These are phyloP conservation scores for Fusarium subtropicale DNA, from an alignment of 2,329 filamentous ascomycete species.

Conservation along the genomic window DNA sequence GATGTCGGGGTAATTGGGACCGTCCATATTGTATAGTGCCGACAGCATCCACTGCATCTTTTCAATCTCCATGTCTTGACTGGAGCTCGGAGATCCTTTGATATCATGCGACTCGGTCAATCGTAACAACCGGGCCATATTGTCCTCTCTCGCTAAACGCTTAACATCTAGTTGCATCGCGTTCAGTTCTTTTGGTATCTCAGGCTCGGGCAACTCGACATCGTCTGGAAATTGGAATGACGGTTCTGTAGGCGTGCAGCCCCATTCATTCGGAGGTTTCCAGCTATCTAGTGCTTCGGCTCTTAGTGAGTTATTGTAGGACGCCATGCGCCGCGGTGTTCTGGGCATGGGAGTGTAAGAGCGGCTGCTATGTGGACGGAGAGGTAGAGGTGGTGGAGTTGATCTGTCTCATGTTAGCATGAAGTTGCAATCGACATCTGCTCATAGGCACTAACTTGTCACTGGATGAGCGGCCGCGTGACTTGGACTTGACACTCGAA, in stretches of 20 bases:
- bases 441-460: not conserved
- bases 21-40: slow-evolving; percentile 61
- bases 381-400: slow-evolving; percentile 2
- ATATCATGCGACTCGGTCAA: slow-evolving; percentile 4
- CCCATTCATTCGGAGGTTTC: slow-evolving; percentile 29
- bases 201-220: not conserved
- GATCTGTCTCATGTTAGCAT: slow-evolving; percentile 9
- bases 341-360: slow-evolving; percentile 1
- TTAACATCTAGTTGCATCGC: slow-evolving; percentile 21
- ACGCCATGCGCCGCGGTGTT: slow-evolving; percentile 20
- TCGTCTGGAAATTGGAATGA: not conserved
- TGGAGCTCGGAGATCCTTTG: not conserved
- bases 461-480: slow-evolving; percentile 3
- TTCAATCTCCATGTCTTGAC: slow-evolving; percentile 58
- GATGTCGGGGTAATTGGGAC: not conserved
- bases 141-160: slow-evolving; percentile 14
- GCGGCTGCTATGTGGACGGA: slow-evolving; percentile 16
- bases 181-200: slow-evolving; percentile 11
- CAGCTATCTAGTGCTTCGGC: slow-evolving; percentile 18
- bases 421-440: fast-evolving
- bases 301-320: slow-evolving; percentile 11
- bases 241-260: slow-evolving; percentile 25
- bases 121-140: slow-evolving; percentile 17
- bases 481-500: slow-evolving; percentile 6
- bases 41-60: slow-evolving; percentile 72